phyloP scores from a whole-genome alignment of 352 stramenopile genomes.

The Blastocystis sp. region DNA sequence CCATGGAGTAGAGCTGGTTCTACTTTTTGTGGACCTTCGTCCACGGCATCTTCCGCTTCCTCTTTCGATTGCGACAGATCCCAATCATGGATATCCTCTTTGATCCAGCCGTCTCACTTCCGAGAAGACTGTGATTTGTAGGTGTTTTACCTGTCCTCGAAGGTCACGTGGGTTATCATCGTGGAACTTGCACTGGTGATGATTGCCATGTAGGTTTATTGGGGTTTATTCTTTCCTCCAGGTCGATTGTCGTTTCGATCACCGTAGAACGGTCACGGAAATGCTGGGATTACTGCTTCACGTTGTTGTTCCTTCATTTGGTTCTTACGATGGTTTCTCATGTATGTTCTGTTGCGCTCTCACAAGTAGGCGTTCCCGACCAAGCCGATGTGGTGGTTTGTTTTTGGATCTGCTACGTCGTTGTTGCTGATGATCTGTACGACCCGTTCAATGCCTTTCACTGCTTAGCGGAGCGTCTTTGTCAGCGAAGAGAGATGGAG shows the following conservation, averaged over 20 bases:
- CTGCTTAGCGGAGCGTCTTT: conserved; percentile 16
- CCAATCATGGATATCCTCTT: conserved; percentile 47
- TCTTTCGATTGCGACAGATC: background rate
- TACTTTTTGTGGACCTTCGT: conserved; percentile 36
- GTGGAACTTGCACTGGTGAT: background rate
- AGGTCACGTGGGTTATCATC: background rate
- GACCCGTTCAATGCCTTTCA: background rate
- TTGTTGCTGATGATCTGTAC: conserved; percentile 20
- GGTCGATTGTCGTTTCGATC: conserved; percentile 10
- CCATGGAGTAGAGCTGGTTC: conserved; percentile 30
- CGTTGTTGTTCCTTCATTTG: conserved; percentile 26
- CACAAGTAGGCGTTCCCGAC: conserved; percentile 13
- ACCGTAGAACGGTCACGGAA: conserved; percentile 33
- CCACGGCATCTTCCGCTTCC: background rate
- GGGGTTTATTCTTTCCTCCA: background rate
- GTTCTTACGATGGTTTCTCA: conserved; percentile 1
- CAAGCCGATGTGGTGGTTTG: background rate
- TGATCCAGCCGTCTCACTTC: background rate
- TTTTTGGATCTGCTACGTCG: background rate
- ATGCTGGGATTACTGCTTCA: conserved; percentile 50
- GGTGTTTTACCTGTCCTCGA: background rate
- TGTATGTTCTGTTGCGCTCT: background rate
- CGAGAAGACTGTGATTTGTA: background rate
- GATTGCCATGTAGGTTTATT: background rate
- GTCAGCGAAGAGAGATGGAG: conserved; percentile 8